Conservation (phyloP, 2,329 filamentous ascomycete genomes). For the Venturia aucupariae region DNA sequence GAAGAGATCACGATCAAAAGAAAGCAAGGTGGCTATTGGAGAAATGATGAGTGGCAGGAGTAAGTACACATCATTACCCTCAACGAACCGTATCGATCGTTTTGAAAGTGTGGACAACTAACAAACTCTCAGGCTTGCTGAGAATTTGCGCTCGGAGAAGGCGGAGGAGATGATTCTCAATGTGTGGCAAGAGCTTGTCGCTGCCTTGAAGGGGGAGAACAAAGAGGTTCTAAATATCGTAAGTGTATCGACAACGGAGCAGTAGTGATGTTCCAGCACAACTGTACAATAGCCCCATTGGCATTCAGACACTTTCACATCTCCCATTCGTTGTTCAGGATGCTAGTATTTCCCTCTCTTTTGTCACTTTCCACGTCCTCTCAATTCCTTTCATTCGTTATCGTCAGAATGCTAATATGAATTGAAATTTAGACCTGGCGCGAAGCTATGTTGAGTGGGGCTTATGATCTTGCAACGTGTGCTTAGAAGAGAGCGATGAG, state of each 20-base stretch:
- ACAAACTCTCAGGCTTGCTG: neutral
- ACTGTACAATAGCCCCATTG: neutral
- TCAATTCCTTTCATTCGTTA: neutral
- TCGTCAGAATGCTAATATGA: neutral
- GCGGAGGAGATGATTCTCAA: neutral
- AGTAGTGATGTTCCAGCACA: neutral
- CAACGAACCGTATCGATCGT: too few species aligned
- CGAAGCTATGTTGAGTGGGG: neutral
- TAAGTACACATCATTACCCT: neutral
- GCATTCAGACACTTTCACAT: neutral
- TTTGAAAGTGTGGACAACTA: neutral
- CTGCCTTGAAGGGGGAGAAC: neutral
- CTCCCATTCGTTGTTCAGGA: neutral
- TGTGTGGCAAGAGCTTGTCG: slow-evolving; percentile 10
- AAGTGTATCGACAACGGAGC: neutral
- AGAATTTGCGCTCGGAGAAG: neutral
- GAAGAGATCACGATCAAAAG: neutral
- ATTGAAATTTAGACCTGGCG: neutral
- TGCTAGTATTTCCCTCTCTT: neutral
- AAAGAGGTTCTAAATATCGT: neutral
- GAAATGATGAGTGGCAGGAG: neutral
- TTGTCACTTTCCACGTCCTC: neutral
- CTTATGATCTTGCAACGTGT: neutral
- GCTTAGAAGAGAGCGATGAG: too few species aligned
- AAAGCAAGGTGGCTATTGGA: slow-evolving; percentile 12